Evolutionary conservation across 441 rosid genomes (phyloP).

Genomic region (Manihot esculenta): DNA sequence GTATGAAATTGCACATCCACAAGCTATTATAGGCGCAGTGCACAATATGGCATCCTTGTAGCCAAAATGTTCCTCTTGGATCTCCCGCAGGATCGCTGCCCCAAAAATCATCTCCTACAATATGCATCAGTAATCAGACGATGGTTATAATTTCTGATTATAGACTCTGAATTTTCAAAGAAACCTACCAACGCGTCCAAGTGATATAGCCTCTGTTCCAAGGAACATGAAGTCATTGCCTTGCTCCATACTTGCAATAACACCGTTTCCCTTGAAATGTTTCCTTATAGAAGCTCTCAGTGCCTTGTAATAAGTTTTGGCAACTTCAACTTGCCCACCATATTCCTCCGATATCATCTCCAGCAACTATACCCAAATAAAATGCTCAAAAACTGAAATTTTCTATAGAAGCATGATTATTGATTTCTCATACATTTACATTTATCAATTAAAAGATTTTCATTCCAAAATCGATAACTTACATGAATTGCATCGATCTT

Average conservation of each 20-base stretch:
- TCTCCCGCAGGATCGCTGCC: slow-evolving; percentile 81
- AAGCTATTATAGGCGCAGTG: slow-evolving; percentile 83
- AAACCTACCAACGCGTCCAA: slow-evolving; percentile 79
- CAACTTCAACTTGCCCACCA: slow-evolving; percentile 82
- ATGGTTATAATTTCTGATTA: not conserved
- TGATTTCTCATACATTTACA: not conserved
- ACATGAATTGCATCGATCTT: slow-evolving; percentile 91
- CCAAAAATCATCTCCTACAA: slow-evolving; percentile 82
- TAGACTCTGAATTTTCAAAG: slow-evolving; percentile 22
- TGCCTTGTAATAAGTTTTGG: slow-evolving; percentile 72
- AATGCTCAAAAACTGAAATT: too few species aligned
- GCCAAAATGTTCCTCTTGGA: slow-evolving; percentile 76
- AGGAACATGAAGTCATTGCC: slow-evolving; percentile 93
- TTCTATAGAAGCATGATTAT: not conserved
- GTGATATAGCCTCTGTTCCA: slow-evolving; percentile 77
- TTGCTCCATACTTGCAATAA: slow-evolving; percentile 90
- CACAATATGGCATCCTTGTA: slow-evolving; percentile 91
- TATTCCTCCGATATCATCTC: slow-evolving; percentile 79
- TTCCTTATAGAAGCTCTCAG: slow-evolving; percentile 63
- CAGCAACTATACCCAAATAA: slow-evolving; percentile 39
- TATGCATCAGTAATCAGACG: not conserved
- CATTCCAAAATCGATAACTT: slow-evolving; percentile 27
- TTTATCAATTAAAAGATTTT: not conserved
- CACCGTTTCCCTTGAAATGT: slow-evolving; percentile 85
- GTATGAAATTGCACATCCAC: slow-evolving; percentile 86